These are phyloP conservation scores for Eucalyptus decipiens DNA, from an alignment of 345 rosid genomes.

Conservation along the genomic window DNA sequence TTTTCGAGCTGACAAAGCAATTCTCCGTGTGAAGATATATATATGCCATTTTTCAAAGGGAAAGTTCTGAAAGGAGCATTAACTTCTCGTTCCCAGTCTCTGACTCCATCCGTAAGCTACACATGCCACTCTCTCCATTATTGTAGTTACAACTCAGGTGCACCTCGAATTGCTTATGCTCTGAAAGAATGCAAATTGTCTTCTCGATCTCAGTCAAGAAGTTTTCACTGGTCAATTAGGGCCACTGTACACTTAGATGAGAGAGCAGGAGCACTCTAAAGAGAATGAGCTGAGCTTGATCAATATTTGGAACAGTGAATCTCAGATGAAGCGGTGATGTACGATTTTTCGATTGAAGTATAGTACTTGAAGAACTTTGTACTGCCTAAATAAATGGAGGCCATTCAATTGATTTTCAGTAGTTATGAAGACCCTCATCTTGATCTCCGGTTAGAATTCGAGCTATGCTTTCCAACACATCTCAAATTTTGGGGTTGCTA, in stretches of 20 bases:
- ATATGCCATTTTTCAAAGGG: background rate
- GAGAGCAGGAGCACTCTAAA: background rate
- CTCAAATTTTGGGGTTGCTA: background rate
- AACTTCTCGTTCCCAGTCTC: background rate
- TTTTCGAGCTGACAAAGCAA: background rate
- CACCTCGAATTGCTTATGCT: background rate
- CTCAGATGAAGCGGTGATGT: background rate
- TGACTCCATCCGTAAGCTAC: background rate
- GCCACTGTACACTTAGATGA: background rate
- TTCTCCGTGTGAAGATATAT: background rate
- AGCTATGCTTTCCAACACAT: background rate
- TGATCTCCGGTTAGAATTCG: background rate
- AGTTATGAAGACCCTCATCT: background rate
- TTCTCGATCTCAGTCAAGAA: background rate
- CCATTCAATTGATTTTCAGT: background rate
- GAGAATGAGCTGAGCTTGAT: background rate
- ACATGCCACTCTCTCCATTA: background rate
- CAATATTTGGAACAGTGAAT: background rate
- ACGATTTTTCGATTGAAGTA: background rate
- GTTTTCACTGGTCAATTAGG: background rate
- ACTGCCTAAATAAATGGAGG: background rate
- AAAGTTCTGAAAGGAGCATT: background rate
- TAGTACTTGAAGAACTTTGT: background rate
- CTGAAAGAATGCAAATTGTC: background rate
- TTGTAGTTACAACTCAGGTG: background rate